phyloP scores from a whole-genome alignment of 148 eudicot genomes.

The Drosera capensis region DNA sequence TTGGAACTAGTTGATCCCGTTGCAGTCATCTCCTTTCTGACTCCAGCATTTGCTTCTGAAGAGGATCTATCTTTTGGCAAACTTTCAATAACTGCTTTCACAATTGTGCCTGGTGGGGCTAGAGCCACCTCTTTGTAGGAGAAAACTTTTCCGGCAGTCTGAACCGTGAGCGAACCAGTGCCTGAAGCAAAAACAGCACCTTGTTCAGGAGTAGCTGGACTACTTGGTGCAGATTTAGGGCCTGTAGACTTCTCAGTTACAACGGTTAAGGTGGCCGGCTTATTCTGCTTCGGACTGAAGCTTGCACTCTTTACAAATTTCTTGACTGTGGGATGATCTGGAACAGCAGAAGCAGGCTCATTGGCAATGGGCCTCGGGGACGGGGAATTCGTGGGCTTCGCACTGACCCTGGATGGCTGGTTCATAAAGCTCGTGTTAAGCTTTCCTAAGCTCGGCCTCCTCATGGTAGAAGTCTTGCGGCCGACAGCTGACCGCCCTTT shows the following conservation, averaged over 20 bases:
- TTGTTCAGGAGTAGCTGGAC: conserved; percentile 44
- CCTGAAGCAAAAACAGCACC: conserved; percentile 28
- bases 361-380: conserved; percentile 40
- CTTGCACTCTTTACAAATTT: conserved; percentile 48
- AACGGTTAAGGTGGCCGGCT: conserved; percentile 11
- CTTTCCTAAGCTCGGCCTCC: conserved; percentile 63
- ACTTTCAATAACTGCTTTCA: conserved; percentile 59
- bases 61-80: conserved; percentile 25
- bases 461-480: conserved; percentile 49
- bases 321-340: conserved; percentile 24
- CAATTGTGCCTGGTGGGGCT: conserved; percentile 85
- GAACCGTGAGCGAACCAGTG: conserved; percentile 31
- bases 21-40: conserved; percentile 8
- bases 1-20: conserved; percentile 15
- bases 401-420: conserved; percentile 35
- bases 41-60: conserved; percentile 9
- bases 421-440: conserved; percentile 56
- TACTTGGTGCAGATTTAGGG: conserved; percentile 48
- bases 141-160: conserved; percentile 59
- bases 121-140: conserved; percentile 97
- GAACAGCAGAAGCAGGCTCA: conserved; percentile 32
- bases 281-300: conserved; percentile 42
- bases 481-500: conserved; percentile 57
- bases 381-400: conserved; percentile 33
- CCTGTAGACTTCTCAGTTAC: conserved; percentile 24